phyloP scores from a whole-genome alignment of 345 rosid species.

The Arabis alpina region DNA sequence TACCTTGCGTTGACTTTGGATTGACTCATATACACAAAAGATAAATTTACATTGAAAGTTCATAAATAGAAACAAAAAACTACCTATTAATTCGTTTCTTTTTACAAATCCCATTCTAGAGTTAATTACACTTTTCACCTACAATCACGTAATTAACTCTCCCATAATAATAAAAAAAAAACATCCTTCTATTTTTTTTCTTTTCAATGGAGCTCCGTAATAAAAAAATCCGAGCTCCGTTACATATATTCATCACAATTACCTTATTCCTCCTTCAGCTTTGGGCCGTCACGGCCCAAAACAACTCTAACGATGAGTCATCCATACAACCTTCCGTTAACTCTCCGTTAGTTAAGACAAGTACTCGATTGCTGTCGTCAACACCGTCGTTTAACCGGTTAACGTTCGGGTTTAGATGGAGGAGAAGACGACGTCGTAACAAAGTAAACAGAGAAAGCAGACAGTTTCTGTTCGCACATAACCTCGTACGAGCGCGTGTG shows the following conservation, averaged over 20 bases:
- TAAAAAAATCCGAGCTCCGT: constrained; percentile 31
- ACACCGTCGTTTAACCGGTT: not conserved
- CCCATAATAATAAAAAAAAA: not conserved
- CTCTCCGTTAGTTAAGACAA: constrained; percentile 15
- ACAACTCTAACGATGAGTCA: not conserved
- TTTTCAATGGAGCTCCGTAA: constrained; percentile 38
- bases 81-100: constrained; percentile 36
- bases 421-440: constrained; percentile 30
- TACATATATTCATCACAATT: constrained; percentile 19
- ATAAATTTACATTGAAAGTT: constrained; percentile 19
- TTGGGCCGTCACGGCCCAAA: constrained; percentile 28
- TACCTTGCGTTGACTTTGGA: constrained; percentile 28
- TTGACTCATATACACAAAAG: constrained; percentile 16
- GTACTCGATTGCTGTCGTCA: constrained; percentile 16
- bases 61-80: constrained; percentile 29
- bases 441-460: constrained; percentile 12
- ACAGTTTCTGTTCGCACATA: constrained; percentile 50
- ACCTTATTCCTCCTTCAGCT: constrained; percentile 28
- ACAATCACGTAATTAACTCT: constrained; percentile 32
- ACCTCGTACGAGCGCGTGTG: constrained; percentile 40
- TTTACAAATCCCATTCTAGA: constrained; percentile 10
- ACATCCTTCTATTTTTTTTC: not conserved
- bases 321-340: constrained; percentile 28
- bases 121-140: constrained; percentile 27
- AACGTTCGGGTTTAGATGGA: constrained; percentile 24